These are phyloP conservation scores for Tylopilus plumbeoviolaceoides DNA, from an alignment of 768 basidiomycete genomes.

Conservation along the genomic window DNA sequence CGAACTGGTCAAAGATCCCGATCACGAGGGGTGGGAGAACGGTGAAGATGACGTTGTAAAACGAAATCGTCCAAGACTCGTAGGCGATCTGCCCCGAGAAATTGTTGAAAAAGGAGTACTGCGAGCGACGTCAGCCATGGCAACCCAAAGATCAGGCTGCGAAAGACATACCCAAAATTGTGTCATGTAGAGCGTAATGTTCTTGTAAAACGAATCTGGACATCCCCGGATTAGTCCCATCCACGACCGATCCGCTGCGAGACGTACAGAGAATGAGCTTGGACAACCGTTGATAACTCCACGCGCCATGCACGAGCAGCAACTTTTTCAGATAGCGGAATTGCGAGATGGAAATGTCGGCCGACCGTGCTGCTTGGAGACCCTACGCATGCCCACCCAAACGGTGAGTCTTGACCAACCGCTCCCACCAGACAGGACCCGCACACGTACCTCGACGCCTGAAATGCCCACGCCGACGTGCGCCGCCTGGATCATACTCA, in stretches of 20 bases:
- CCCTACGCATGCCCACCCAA: conserved; percentile 47
- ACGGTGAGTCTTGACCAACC: too few species aligned
- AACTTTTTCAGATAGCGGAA: conserved; percentile 95
- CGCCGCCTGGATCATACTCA: conserved; percentile 98
- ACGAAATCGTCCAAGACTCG: conserved; percentile 97
- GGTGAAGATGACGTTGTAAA: conserved; percentile 96
- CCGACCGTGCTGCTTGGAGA: conserved; percentile 95
- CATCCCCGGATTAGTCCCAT: background rate
- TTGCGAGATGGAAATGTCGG: conserved; percentile 97
- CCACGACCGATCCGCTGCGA: background rate
- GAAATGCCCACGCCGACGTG: conserved; percentile 98
- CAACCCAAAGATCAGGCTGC: background rate
- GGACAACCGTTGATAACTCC: conserved; percentile 95
- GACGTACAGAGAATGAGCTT: conserved; percentile 91
- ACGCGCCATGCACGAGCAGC: conserved; percentile 93
- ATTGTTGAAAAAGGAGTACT: conserved; percentile 99
- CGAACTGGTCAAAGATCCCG: conserved; percentile 97
- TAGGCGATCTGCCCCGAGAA: conserved; percentile 98
- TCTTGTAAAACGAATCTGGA: conserved; percentile 97
- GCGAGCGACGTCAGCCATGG: background rate
- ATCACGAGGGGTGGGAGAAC: conserved; percentile 95
- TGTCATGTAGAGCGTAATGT: conserved; percentile 97
- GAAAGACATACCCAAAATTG: conserved; percentile 80
- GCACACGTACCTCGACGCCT: conserved; percentile 75
- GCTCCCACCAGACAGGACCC: background rate